Evolutionary conservation across 768 basidiomycete species (phyloP).

Genomic region (Dendrothele bispora): DNA sequence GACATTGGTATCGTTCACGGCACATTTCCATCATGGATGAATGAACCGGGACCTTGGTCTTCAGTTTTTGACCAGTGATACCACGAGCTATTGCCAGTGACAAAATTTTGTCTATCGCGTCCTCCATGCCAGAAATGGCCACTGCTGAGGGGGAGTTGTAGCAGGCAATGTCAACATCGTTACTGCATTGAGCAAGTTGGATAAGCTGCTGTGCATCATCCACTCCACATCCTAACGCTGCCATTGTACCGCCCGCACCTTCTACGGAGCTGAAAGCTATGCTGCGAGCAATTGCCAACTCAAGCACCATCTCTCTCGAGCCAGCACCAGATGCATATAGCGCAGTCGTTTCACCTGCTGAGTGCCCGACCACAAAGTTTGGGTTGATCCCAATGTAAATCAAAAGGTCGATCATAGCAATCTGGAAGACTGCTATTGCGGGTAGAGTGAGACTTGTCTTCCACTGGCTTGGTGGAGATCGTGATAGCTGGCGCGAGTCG

Average conservation of each 20-base stretch:
- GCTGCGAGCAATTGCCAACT: slow-evolving; percentile 44
- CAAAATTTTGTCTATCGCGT: slow-evolving; percentile 28
- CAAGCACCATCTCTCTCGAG: slow-evolving; percentile 37
- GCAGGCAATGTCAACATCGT: slow-evolving; percentile 37
- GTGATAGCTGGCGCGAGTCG: slow-evolving; percentile 7
- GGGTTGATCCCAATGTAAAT: slow-evolving; percentile 34
- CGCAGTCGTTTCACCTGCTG: slow-evolving; percentile 47
- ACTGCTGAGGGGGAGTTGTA: slow-evolving; percentile 39
- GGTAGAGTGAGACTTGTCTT: slow-evolving; percentile 38
- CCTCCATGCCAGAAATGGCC: slow-evolving; percentile 33
- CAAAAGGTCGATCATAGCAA: slow-evolving; percentile 44
- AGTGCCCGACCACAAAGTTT: slow-evolving; percentile 42
- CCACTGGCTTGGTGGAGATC: slow-evolving; percentile 22
- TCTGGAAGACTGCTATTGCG: slow-evolving; percentile 43
- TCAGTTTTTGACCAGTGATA: slow-evolving; percentile 34
- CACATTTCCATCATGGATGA: slow-evolving; percentile 37
- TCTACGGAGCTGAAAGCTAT: slow-evolving; percentile 32
- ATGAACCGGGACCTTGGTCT: slow-evolving; percentile 37
- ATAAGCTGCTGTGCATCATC: slow-evolving; percentile 27
- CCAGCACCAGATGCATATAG: slow-evolving; percentile 44
- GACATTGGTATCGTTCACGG: slow-evolving; percentile 21
- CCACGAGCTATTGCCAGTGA: slow-evolving; percentile 22
- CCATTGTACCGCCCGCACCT: slow-evolving; percentile 38
- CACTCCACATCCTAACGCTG: slow-evolving; percentile 35
- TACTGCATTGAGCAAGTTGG: slow-evolving; percentile 5